phyloP scores from a whole-genome alignment of 805 yeast genomes.

The Yarrowia phangngaensis region DNA sequence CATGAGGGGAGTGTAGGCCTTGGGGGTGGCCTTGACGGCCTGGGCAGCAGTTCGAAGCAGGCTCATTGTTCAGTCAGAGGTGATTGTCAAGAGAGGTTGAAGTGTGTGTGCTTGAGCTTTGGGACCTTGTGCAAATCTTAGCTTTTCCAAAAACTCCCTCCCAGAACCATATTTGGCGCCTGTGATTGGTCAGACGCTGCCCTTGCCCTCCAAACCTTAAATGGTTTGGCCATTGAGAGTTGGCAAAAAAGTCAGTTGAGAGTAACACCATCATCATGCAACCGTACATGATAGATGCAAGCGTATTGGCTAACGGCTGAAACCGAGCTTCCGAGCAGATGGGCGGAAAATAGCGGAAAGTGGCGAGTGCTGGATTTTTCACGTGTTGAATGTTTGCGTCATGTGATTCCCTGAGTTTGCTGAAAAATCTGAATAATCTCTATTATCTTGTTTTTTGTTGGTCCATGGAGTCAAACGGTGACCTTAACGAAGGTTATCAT shows the following conservation, averaged over 20 bases:
- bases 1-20: slow-evolving; percentile 25
- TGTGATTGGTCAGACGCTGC: slow-evolving; percentile 7
- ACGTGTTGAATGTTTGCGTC: no score
- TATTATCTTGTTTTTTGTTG: no score
- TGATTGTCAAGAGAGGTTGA: slow-evolving; percentile 19
- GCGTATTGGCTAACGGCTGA: no score
- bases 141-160: slow-evolving; percentile 26
- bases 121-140: slow-evolving; percentile 26
- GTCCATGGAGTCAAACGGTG: no score
- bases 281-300: no score
- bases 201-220: slow-evolving; percentile 8
- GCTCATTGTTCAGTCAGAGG: slow-evolving; percentile 25
- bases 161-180: slow-evolving; percentile 12
- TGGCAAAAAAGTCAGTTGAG: background rate
- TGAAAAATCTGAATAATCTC: no score
- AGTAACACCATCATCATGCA: slow-evolving; percentile 10
- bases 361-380: no score
- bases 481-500: no score
- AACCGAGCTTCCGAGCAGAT: no score
- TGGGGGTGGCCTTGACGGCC: slow-evolving; percentile 25
- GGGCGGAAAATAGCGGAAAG: no score
- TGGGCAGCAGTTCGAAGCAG: slow-evolving; percentile 26
- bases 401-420: no score
- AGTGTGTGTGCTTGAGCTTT: slow-evolving; percentile 24
- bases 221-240: slow-evolving; percentile 15